Conservation (phyloP, 78 protist genomes). For the Dictyostelium brefeldianum region DNA sequence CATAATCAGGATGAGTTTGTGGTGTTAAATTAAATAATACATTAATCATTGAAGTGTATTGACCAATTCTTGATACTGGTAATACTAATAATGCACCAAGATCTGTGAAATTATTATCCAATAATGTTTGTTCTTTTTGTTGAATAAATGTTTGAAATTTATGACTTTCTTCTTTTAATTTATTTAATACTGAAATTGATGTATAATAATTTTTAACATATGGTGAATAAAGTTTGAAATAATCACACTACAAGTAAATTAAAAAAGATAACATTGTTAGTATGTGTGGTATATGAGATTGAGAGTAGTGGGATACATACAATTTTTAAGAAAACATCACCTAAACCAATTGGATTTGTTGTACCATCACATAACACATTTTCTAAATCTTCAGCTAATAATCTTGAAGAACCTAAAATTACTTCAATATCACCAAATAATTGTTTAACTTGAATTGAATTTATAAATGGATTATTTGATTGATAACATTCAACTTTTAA, state of each 20-base stretch:
- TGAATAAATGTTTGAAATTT: slow-evolving; percentile 67
- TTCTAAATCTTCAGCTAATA: slow-evolving; percentile 54
- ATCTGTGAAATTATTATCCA: slow-evolving; percentile 14
- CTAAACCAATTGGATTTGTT: slow-evolving; percentile 23
- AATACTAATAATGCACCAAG: slow-evolving; percentile 52
- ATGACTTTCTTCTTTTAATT: slow-evolving; percentile 57
- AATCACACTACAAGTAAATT: slow-evolving; percentile 55
- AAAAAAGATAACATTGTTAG: too few species aligned
- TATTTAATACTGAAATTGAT: slow-evolving; percentile 55
- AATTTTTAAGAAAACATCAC: slow-evolving; percentile 55
- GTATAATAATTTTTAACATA: slow-evolving; percentile 70
- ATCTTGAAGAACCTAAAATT: slow-evolving; percentile 41
- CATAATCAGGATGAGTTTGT: slow-evolving; percentile 48
- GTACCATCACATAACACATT: slow-evolving; percentile 2
- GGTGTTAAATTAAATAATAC: slow-evolving; percentile 33
- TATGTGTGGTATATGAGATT: background rate
- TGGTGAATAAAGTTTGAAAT: slow-evolving; percentile 60
- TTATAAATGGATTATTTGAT: slow-evolving; percentile 66
- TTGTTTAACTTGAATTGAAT: slow-evolving; percentile 31
- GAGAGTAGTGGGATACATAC: too few species aligned
- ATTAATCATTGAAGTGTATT: slow-evolving; percentile 41
- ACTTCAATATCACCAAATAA: slow-evolving; percentile 66
- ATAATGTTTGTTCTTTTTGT: slow-evolving; percentile 43
- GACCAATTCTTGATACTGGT: slow-evolving; percentile 60
- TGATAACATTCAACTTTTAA: slow-evolving; percentile 24